Conservation (phyloP, 495 filamentous ascomycete genomes). For the Cercophora sp. region DNA sequence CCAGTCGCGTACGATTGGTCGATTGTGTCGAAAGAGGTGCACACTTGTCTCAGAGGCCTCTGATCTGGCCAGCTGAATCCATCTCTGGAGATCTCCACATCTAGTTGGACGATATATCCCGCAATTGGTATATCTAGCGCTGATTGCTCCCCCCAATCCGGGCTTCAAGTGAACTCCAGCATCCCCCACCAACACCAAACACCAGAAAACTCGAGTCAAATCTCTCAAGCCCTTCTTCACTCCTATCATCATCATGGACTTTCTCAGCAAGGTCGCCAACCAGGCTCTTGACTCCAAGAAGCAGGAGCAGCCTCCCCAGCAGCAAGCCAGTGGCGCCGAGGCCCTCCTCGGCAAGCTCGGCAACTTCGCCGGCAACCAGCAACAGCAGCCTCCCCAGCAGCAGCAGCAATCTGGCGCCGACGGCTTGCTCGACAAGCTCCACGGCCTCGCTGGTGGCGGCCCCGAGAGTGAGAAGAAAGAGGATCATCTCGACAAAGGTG, state of each 20-base stretch:
- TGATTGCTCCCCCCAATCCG: background rate
- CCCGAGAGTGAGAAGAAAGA: conserved; percentile 66
- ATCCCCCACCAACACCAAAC: background rate
- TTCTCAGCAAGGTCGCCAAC: conserved; percentile 35
- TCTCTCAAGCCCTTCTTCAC: background rate
- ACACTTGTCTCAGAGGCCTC: conserved; percentile 11
- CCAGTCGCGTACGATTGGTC: conserved; percentile 17
- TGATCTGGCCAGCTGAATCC: conserved; percentile 8
- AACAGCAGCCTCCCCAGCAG: conserved; percentile 14
- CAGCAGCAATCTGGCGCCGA: conserved; percentile 5
- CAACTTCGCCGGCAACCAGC: conserved; percentile 6
- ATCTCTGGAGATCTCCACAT: conserved; percentile 20
- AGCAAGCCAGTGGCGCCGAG: conserved; percentile 8
- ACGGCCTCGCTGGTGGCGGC: conserved; percentile 60
- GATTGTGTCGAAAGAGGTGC: background rate
- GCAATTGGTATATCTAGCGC: conserved; percentile 13
- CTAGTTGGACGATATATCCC: conserved; percentile 15
- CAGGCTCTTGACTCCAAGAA: conserved; percentile 3
- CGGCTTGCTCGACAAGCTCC: conserved; percentile 53
- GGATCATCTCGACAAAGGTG: conserved; percentile 63
- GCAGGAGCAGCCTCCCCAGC: conserved; percentile 15
- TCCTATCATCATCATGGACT: conserved; percentile 32
- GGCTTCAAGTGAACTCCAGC: conserved; percentile 7
- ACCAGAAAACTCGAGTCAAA: background rate
- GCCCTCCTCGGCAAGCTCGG: conserved; percentile 50